A percentile compares a stretch with the other conserved stretches of the same genome.
phyloP scores from a whole-genome alignment of 148 eudicot genomes.

The Polygonum maritimum region DNA sequence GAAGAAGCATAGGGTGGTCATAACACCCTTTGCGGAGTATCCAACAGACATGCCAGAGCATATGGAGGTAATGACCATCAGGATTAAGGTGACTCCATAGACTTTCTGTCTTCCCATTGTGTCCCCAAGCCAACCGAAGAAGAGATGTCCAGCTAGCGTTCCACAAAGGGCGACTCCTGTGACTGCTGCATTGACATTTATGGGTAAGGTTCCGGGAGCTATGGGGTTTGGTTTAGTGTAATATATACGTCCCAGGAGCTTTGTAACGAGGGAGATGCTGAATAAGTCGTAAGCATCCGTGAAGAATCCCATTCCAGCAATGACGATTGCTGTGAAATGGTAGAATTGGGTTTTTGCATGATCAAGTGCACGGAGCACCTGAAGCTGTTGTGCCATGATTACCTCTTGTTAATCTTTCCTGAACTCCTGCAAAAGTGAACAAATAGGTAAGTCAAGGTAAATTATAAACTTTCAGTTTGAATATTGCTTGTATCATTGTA shows the following conservation, averaged over 20 bases:
- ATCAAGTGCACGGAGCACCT: slow-evolving; percentile 55
- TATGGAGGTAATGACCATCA: slow-evolving; percentile 55
- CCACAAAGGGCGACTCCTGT: slow-evolving; percentile 69
- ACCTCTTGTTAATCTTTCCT: background rate
- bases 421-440: background rate
- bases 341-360: slow-evolving; percentile 56
- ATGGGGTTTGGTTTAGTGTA: slow-evolving; percentile 23
- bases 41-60: slow-evolving; percentile 62
- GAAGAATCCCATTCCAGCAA: slow-evolving; percentile 84
- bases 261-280: slow-evolving; percentile 60
- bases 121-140: slow-evolving; percentile 77
- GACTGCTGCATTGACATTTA: slow-evolving; percentile 44
- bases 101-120: slow-evolving; percentile 59
- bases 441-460: background rate
- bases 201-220: slow-evolving; percentile 52
- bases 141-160: slow-evolving; percentile 61
- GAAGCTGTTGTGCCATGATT: slow-evolving; percentile 6
- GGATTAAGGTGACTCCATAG: slow-evolving; percentile 49
- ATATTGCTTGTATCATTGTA: no score
- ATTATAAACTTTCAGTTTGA: background rate
- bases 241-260: slow-evolving; percentile 59
- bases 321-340: slow-evolving; percentile 60
- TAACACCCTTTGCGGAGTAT: slow-evolving; percentile 29
- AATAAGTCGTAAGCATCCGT: slow-evolving; percentile 78
- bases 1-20: slow-evolving; percentile 70